Evolutionary conservation across 352 stramenopile genomes (phyloP), one percentile per base, ranked within the genome.

Genomic region (Globisporangium heterothallicum): DNA sequence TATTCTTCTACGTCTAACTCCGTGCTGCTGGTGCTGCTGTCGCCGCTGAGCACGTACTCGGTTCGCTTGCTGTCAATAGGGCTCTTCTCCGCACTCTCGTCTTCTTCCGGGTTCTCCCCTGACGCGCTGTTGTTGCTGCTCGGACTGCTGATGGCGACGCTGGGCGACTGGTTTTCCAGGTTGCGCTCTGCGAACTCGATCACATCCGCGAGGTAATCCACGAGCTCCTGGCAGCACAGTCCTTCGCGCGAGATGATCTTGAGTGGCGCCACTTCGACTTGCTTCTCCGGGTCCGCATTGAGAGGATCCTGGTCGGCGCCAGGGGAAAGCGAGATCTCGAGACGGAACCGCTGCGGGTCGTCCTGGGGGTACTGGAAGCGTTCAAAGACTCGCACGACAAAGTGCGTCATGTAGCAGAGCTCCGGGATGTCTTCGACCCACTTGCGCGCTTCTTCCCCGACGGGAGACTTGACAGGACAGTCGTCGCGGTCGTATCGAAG

Each of bases 351-450:
- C 53, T 87, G 71, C 51, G 81, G 79, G 34, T 94, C 76, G 26
- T 72, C 66, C 10, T 70, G 50, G 2, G 74, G 62, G 53, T 74
- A 86, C 56, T 87, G 74, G 42, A 87, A 81, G 26, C 79, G 87
- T 79, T 99, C 97, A 60, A 99, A 99, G 25, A 99, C 79, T 26
- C 97, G 91, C 32, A 99, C 93, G 1, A 99, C 93, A 58, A 99
- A 98, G 60, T 99, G 97, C 18, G 97, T 99, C 57, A 99, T 92
- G 74, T 99, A 99, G 72, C 96, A 99, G 8, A 99, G 74, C 66
- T 99, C 97, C 3, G 88, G 92, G 42, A 98, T 89, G 42, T 96
- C 82, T 42, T 92, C 84, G 49, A 94, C 69, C 81, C 80, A 90
- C 63, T 92, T 94, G 29, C 70, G 71, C 40, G 81, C 82, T 58